These are phyloP conservation scores for Setaria viridis DNA, from an alignment of 202 grass and related monocot genomes.

Conservation along the genomic window DNA sequence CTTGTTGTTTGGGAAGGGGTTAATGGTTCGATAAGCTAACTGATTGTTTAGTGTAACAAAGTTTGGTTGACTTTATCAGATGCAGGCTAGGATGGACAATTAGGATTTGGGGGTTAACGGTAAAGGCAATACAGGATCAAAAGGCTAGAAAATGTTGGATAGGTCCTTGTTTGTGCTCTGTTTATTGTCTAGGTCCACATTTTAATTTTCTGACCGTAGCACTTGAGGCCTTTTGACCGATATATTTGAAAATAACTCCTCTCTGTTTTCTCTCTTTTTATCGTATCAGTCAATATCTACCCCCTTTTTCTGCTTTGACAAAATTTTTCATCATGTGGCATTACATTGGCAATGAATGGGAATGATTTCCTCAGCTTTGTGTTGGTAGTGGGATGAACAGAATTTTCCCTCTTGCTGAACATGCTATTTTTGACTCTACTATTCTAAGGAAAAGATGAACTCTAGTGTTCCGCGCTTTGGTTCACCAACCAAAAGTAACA, in stretches of 20 bases:
- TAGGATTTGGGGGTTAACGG: background rate
- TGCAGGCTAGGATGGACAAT: background rate
- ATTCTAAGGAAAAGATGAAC: background rate
- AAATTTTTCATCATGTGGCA: background rate
- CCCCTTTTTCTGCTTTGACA: background rate
- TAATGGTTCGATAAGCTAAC: conserved; percentile 17
- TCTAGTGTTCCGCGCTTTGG: background rate
- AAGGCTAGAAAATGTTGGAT: background rate
- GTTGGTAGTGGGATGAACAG: background rate
- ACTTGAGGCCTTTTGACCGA: conserved; percentile 11
- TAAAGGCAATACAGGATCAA: background rate
- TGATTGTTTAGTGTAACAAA: conserved; percentile 10
- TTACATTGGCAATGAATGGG: background rate
- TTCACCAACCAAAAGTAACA: conserved; percentile 19
- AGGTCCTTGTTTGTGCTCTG: conserved; percentile 10
- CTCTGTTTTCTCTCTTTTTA: background rate
- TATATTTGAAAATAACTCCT: conserved; percentile 4
- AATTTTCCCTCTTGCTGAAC: conserved; percentile 9
- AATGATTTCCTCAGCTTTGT: background rate
- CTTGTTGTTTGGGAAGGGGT: conserved; percentile 31
- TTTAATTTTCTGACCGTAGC: background rate
- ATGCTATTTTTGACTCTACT: background rate
- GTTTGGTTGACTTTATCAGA: conserved; percentile 20
- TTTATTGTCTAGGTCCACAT: background rate
- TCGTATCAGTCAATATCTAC: background rate